These are phyloP conservation scores for Lodderomyces beijingensis DNA, from an alignment of 1,139 yeast genomes.

Conservation along the genomic window DNA sequence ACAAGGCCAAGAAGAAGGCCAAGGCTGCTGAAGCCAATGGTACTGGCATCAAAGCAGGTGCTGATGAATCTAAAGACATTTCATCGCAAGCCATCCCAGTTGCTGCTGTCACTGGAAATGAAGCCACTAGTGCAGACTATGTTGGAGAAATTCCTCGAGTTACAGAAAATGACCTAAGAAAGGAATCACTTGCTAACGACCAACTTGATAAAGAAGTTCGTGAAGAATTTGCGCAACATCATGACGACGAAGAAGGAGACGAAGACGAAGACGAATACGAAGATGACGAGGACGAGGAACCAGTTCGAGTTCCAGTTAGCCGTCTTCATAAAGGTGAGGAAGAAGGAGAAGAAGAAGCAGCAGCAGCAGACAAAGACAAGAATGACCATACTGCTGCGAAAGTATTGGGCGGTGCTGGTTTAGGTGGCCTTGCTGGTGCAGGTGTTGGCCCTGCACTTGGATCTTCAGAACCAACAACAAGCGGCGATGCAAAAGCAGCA, in stretches of 20 bases:
- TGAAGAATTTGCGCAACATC: slow-evolving; percentile 4
- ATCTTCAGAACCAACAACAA: slow-evolving; percentile 1
- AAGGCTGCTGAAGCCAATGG: slow-evolving; percentile 36
- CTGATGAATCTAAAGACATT: slow-evolving; percentile 6
- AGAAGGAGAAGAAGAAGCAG: slow-evolving; percentile 6
- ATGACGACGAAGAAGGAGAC: slow-evolving; percentile 1
- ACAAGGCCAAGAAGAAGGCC: slow-evolving; percentile 43
- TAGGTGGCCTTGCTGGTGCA: slow-evolving; percentile 7
- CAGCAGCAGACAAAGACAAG: slow-evolving; percentile 3
- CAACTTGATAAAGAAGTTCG: slow-evolving; percentile 6
- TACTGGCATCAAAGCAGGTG: slow-evolving; percentile 16
- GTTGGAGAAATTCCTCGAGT: slow-evolving; percentile 3
- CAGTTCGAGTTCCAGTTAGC: neutral
- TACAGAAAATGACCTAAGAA: slow-evolving; percentile 4
- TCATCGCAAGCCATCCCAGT: slow-evolving; percentile 9
- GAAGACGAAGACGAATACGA: neutral
- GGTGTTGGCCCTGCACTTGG: slow-evolving; percentile 7
- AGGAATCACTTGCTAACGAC: slow-evolving; percentile 4
- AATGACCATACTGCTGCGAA: slow-evolving; percentile 9
- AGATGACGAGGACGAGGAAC: neutral
- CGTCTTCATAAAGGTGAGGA: slow-evolving; percentile 5
- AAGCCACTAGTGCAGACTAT: slow-evolving; percentile 6
- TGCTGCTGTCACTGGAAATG: slow-evolving; percentile 6
- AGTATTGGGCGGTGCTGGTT: slow-evolving; percentile 9
- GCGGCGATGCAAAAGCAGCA: neutral